Base-by-base conservation (phyloP, 1,284 basidiomycete genomes). In the Ganoderma leucocontextum region DNA sequence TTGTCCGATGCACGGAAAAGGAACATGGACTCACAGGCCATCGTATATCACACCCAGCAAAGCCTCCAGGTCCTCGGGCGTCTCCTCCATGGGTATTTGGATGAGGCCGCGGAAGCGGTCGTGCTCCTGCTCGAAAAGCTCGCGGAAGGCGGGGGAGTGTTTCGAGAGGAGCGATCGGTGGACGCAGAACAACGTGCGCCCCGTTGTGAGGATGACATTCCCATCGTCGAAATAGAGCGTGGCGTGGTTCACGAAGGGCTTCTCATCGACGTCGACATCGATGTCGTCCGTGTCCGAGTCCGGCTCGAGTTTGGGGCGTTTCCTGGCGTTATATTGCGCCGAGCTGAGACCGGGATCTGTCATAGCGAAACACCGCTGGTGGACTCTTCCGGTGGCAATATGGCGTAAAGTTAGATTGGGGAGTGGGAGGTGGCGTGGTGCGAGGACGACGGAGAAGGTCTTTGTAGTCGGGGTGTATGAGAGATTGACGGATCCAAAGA, bases 181-280 rank as follows among this genome's bases (percentile, higher is more conserved):
- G 15, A 78, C 75, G 67, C 78, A 74, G 67, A 78, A 79, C 53
- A 76, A 71, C 4, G 64, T 71, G 22, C 74, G 62, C 2, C 70
- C 70, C 0, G 67, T 65, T 13, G 70, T 70, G 29, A 80, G 67
- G 41, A 79, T 75, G 68, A 78, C 70, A 63, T 78, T 78, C n/a
- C 79, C 79, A 62, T 80, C 79, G 35, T 76, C 72, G 60, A 76
- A 76, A 65, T 77, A 79, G 47, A 80, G 74, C 9, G 75, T 71
- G 13, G 75, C 72, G 60, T 78, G 78, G 64, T 78, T 62, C 19
- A 64, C 42, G 64, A 73, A 70, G 19, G 67, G 69, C 41, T 73
- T 70, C 63, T 67, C 69, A 52, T 70, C 72, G 49, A 19, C 33
- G 8, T 68, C 69, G 8, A n/a, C 12, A 9, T 35, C 10, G 57